Conservation (phyloP, 1,139 yeast genomes). For the Sugiyamaella sp. region DNA sequence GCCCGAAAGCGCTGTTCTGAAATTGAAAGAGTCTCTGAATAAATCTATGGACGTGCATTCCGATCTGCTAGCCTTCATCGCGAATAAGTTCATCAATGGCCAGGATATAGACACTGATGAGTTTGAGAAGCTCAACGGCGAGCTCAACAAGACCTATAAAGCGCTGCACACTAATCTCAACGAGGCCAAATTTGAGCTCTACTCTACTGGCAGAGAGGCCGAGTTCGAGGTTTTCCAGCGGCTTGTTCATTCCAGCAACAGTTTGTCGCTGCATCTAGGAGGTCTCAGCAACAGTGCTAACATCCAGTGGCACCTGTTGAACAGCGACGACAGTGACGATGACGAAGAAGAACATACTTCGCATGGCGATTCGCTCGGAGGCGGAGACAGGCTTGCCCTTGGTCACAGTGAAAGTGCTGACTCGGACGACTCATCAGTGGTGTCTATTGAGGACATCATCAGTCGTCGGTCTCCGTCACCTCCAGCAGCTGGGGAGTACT, state of each 20-base stretch:
- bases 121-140: slow-evolving; percentile 46
- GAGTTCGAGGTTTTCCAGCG: slow-evolving; percentile 53
- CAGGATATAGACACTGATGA: slow-evolving; percentile 48
- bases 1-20: slow-evolving; percentile 62
- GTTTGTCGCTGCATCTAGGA: slow-evolving; percentile 61
- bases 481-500: slow-evolving; percentile 5
- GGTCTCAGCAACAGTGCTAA: slow-evolving; percentile 71
- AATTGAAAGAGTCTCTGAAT: slow-evolving; percentile 53
- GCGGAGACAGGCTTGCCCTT: neutral
- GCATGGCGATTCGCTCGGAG: slow-evolving; percentile 1
- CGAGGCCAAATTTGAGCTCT: slow-evolving; percentile 67
- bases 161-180: slow-evolving; percentile 51
- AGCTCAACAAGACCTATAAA: slow-evolving; percentile 49
- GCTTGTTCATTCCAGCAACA: slow-evolving; percentile 56
- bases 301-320: slow-evolving; percentile 61
- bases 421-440: slow-evolving; percentile 23
- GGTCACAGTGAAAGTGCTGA: neutral
- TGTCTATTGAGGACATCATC: slow-evolving; percentile 20
- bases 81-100: slow-evolving; percentile 59
- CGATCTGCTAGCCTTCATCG: slow-evolving; percentile 51
- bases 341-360: slow-evolving; percentile 25
- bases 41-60: slow-evolving; percentile 60
- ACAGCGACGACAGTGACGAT: slow-evolving; percentile 32
- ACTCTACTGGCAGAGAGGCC: slow-evolving; percentile 54
- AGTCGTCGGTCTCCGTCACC: slow-evolving; percentile 14